These are phyloP conservation scores for Achaetomiella virescens DNA, from an alignment of 495 filamentous ascomycete species.

Conservation along the genomic window DNA sequence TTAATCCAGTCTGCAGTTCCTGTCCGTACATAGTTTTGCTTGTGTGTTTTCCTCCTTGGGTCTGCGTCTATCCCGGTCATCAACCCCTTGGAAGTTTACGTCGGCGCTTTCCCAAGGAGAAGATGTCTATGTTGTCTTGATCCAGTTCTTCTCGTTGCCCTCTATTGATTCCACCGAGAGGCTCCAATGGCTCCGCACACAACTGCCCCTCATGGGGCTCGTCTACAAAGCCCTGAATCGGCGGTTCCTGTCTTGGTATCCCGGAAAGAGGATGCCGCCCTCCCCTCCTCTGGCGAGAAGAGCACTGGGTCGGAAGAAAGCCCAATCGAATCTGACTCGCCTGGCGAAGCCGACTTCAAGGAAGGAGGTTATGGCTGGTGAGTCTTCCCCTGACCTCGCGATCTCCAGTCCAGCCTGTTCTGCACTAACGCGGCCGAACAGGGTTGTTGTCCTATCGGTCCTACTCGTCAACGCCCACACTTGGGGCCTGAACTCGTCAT, in stretches of 20 bases:
- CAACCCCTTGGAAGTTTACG: too few relatives aligned
- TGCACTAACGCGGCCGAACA: constrained; percentile 5
- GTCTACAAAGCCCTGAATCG: background rate
- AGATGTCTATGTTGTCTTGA: background rate
- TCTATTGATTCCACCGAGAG: too few relatives aligned
- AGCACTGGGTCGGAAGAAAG: constrained; percentile 14
- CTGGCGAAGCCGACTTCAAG: constrained; percentile 29
- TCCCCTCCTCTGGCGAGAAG: constrained; percentile 2
- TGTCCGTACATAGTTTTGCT: background rate
- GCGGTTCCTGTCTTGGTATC: background rate
- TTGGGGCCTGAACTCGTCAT: constrained; percentile 58
- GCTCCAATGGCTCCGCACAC: background rate
- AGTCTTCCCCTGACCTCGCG: background rate
- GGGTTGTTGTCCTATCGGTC: constrained; percentile 48
- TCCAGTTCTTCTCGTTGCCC: background rate
- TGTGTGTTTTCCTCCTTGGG: background rate
- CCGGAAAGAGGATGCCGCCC: background rate
- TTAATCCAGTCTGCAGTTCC: background rate
- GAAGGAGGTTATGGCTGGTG: constrained; percentile 46
- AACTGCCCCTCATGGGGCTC: background rate
- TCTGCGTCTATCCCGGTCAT: too few relatives aligned
- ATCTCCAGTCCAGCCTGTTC: background rate
- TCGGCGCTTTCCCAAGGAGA: too few relatives aligned
- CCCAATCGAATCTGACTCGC: constrained; percentile 20
- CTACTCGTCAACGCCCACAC: constrained; percentile 53